Base-by-base conservation (phyloP, 2,329 filamentous ascomycete genomes). In the Beauveria medogensis region DNA sequence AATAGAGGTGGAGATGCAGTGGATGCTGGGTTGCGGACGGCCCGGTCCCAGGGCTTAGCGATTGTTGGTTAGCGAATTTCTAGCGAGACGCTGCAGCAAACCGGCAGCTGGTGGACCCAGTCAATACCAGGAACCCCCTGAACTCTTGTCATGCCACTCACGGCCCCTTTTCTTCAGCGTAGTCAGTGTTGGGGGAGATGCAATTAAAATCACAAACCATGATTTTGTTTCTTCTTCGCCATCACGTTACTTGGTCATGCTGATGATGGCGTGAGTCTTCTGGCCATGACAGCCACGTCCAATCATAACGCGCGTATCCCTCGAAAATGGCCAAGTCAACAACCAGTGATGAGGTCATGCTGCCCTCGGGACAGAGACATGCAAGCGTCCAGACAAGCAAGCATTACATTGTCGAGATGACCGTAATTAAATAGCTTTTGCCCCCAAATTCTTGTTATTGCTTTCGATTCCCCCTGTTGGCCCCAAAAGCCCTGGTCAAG, bases 271-370 rank as follows among this genome's bases (percentile, higher is more conserved):
- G 30, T 22, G 28, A 37, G 22, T 18, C 22, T 34, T 30, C 8
- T 41, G 51, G 53, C 26, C 44, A 37, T 41, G 24, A 41, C 41
- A 41, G 37, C 18, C 30, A 43, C 24, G 56, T 24, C 56, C 56
- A 59, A 59, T 59, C 56, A 59, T 41, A 24, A 22, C 34, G 26
- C 16, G 12, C 47, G 12, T n/a, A 24, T 34, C n/a, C n/a, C 12
- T 22, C 50, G 34, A 54, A 22, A 46, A 59, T 59, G 57, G 53
- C 48, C 57, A 59, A 59, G 20, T 43, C 24, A 51, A 26, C 37
- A 14, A 37, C 48, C n/a, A 37, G 37, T 53, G 56, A 59, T 59
- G 56, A 59, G 56, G 57, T 59, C 57, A 59, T 59, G 57, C 57
- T 48, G 22, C 37, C 34, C 55, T 14, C 22, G 30, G 44, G 14